These are phyloP conservation scores for Cyberlindnera maritima DNA, from an alignment of 805 yeast species.

Conservation along the genomic window DNA sequence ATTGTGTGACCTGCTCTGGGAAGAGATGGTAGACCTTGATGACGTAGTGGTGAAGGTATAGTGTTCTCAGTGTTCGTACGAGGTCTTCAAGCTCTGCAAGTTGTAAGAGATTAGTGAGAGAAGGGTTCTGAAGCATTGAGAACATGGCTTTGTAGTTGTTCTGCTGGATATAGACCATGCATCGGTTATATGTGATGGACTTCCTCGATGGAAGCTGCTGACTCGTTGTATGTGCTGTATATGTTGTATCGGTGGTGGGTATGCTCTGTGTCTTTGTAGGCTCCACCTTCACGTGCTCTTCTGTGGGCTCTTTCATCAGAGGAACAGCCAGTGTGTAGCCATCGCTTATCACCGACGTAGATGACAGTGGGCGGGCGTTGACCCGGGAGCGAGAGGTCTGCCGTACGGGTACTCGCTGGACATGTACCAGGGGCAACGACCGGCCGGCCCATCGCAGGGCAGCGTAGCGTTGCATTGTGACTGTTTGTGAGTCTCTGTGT, in stretches of 20 bases:
- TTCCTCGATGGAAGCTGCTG: too few species aligned
- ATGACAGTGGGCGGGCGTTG: conserved; percentile 8
- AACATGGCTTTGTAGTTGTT: conserved; percentile 1
- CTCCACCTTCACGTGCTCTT: not conserved
- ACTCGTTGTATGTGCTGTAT: not conserved
- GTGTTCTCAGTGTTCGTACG: not conserved
- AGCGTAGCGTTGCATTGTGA: conserved; percentile 8
- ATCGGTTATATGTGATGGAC: not conserved
- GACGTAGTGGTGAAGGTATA: not conserved
- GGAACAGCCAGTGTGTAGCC: conserved; percentile 3
- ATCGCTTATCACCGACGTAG: conserved; percentile 6
- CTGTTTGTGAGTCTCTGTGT: too few species aligned
- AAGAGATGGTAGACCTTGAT: conserved; percentile 2
- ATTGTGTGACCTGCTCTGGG: not conserved
- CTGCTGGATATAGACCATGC: not conserved
- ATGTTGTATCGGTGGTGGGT: not conserved
- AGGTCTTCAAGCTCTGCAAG: conserved; percentile 1
- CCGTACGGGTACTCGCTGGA: conserved; percentile 8
- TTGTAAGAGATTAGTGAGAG: not conserved
- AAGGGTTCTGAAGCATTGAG: not conserved
- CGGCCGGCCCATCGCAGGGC: not conserved
- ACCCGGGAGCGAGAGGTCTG: conserved; percentile 8
- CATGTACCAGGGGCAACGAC: not conserved
- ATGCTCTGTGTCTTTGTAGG: not conserved
- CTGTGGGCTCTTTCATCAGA: not conserved